Conservation (phyloP, 2,329 filamentous ascomycete genomes). For the Pyrenochaeta sp. region DNA sequence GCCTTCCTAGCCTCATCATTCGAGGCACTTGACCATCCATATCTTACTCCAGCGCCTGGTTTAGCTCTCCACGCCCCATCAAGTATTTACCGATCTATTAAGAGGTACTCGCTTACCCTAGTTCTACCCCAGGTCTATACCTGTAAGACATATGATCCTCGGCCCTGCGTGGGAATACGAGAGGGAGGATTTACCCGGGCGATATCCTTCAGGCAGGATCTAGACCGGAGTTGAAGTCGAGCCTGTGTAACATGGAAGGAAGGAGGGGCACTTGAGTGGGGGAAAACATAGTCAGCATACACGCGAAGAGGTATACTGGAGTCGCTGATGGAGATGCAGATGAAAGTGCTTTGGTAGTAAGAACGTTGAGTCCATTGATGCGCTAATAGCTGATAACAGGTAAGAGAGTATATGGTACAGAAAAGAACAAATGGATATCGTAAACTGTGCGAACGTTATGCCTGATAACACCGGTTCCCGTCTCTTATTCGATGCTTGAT, state of each 20-base stretch:
- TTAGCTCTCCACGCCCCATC: too few relatives aligned
- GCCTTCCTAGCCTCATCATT: too few relatives aligned
- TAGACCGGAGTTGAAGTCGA: background rate
- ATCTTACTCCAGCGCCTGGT: too few relatives aligned
- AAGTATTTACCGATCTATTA: too few relatives aligned
- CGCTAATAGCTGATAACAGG: too few relatives aligned
- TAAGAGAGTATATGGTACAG: background rate
- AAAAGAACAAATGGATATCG: background rate
- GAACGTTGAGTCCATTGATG: background rate
- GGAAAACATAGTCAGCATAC: too few relatives aligned
- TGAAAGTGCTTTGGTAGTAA: too few relatives aligned
- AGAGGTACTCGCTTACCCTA: background rate
- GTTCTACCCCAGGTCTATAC: background rate
- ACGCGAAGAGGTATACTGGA: background rate
- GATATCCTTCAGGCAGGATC: background rate
- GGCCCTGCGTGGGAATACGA: background rate
- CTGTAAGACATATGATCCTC: background rate
- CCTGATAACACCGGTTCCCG: background rate
- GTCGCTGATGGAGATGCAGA: background rate
- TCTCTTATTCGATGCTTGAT: background rate
- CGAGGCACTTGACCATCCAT: too few relatives aligned
- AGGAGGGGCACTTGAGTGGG: background rate
- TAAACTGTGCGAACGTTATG: background rate
- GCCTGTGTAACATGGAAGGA: background rate
- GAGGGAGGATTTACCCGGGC: too few relatives aligned